Evolutionary conservation across 176 grass and related monocot genomes (phyloP), one percentile per base, ranked within the genome.

Genomic region (sorghum (Sorghum bicolor)): DNA sequence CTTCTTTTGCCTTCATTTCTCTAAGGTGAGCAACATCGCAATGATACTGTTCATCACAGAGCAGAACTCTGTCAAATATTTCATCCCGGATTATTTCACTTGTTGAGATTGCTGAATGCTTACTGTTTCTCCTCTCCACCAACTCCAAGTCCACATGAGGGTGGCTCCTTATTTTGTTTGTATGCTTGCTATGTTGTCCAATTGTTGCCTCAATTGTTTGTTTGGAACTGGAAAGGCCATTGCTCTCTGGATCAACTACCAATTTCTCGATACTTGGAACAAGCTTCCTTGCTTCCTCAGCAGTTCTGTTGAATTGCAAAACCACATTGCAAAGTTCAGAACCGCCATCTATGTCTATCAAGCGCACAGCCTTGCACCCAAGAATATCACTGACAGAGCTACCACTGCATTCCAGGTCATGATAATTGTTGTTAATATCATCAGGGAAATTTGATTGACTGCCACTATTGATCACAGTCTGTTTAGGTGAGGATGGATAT

Each of bases 41-140:
- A 5, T 5, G 10, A 4, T 36, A 44, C 29, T 84, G 34, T 7
- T 2, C 47, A 69, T 43, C n/a, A 34, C 48, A 84, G 58, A 88
- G 87, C 20, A 95, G 85, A 75, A 95, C 44, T 45, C 30, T 66
- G 43, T 95, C 93, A 53, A 90, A 88, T 17, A 55, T 75, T 67
- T 90, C 85, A 69, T 85, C 57, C 44, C 88, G 81, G n/a, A 77
- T 50, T 17, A 13, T 63, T 55, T 83, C 90, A 65, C 83, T 57
- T 45, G 61, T 78, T 11, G 37, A 90, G 58, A 92, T 43, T 74
- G 90, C 90, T 22, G 31, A 74, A 37, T 86, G 83, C 53, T 95
- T 95, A 45, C 55, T 72, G 55, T 69, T 85, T 74, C 74, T 82
- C 1, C 39, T 72, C 45, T 95, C 64, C 20, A 67, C 29, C 24